These are phyloP conservation scores for Austroboletus rostrupii DNA, from an alignment of 1,284 basidiomycete species.

Conservation along the genomic window DNA sequence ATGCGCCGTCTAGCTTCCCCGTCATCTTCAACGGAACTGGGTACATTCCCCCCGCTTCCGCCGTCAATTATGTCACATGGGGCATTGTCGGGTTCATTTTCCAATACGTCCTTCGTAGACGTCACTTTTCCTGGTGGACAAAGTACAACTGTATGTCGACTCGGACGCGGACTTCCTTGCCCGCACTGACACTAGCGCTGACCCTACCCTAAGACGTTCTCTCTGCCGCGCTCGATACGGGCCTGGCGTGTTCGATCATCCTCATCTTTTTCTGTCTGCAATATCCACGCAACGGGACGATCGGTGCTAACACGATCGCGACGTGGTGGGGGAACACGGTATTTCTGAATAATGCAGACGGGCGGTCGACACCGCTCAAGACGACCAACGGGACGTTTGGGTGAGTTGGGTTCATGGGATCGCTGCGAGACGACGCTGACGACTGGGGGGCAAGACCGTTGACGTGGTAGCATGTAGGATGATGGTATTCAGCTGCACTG, in stretches of 20 bases:
- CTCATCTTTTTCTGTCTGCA: slow-evolving; percentile 48
- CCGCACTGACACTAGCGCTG: background rate
- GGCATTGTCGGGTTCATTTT: slow-evolving; percentile 50
- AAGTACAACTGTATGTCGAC: slow-evolving; percentile 46
- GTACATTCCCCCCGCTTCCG: slow-evolving; percentile 48
- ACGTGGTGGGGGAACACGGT: slow-evolving; percentile 56
- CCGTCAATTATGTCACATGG: slow-evolving; percentile 47
- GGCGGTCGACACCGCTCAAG: slow-evolving; percentile 22
- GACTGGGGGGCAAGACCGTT: no score
- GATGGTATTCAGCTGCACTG: no score
- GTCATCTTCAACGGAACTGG: slow-evolving; percentile 53
- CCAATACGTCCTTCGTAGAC: slow-evolving; percentile 50
- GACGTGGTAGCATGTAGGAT: no score
- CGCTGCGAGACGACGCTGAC: no score
- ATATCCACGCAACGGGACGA: slow-evolving; percentile 40
- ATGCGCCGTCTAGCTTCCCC: slow-evolving; percentile 34
- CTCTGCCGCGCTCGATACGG: slow-evolving; percentile 50
- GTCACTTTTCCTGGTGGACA: slow-evolving; percentile 52
- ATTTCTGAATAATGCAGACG: slow-evolving; percentile 41
- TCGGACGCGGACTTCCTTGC: background rate
- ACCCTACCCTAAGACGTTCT: slow-evolving; percentile 35
- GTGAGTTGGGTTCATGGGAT: slow-evolving; percentile 8
- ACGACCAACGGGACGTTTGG: slow-evolving; percentile 24
- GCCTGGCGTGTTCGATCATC: slow-evolving; percentile 42
- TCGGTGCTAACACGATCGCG: slow-evolving; percentile 40